Base-by-base conservation (phyloP, 2,329 filamentous ascomycete species). In the Aspergillus sp. region DNA sequence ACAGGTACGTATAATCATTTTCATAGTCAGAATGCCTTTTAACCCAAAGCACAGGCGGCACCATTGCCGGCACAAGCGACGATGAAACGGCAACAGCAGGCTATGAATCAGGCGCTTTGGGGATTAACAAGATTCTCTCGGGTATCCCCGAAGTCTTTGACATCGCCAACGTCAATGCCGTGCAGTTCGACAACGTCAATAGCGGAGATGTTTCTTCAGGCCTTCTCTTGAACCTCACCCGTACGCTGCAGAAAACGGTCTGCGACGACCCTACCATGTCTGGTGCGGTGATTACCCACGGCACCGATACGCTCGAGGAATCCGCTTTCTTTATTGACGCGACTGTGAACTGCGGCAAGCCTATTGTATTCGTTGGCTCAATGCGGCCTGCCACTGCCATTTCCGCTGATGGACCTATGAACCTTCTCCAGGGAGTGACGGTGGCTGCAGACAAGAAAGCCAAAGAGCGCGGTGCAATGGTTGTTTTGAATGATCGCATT, bases 281-380 rank as follows among this genome's bases (percentile, higher is more conserved):
- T 5, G 67, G 65, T 4, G 67, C 68, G 40, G 62, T 69, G 31
- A 74, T 89, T 52, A 87, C 86, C 0, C 86, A 88, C 64, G 86
- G 86, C 48, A 88, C 86, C 9, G 86, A 89, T 64, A 86, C 84
- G 0, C 75, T 88, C 1, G 85, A 87, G 64, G 85, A 88, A 69
- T 81, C 82, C 0, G 82, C 84, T 7, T 87, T 87, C 74, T 87
- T 86, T 73, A 73, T 88, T 7, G 82, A 87, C 61, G 71, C 83
- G 3, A 85, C 83, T 0, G 68, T 86, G 31, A 80, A 80, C 62
- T 83, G 79, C 43, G 76, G 77, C 31, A 87, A 87, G 69, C 85
- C 85, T 0, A 77, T 88, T 5, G 79, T 87, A 4, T 66, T 85
- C 23, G 85, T 85, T 2, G 85, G 85, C 6, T 80, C 85, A 17